Conservation (phyloP, 768 basidiomycete species). For the Lactarius evosmus region DNA sequence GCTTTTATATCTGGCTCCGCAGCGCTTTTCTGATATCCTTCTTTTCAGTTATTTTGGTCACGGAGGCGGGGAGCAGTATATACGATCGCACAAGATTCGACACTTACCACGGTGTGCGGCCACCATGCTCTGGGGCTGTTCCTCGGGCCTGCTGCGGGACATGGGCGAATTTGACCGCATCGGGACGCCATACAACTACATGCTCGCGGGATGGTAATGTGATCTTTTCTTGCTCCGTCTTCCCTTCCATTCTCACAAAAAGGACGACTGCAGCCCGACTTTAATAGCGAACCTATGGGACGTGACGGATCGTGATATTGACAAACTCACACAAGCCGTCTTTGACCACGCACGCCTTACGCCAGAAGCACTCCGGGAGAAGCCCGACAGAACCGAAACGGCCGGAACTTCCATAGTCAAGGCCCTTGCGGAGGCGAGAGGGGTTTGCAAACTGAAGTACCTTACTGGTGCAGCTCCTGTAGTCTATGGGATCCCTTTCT, state of each 20-base stretch:
- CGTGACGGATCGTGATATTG: conserved; percentile 96
- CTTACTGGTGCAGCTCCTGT: conserved; percentile 94
- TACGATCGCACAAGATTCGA: conserved; percentile 81
- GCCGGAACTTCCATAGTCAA: conserved; percentile 52
- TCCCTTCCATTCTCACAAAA: not conserved
- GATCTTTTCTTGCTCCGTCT: not conserved
- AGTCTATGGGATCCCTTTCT: conserved; percentile 94
- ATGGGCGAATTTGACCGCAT: conserved; percentile 93
- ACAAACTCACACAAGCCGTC: conserved; percentile 83
- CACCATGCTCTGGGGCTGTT: conserved; percentile 99
- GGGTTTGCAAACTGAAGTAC: conserved; percentile 85
- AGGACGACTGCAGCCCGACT: conserved; percentile 54
- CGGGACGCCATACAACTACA: conserved; percentile 92
- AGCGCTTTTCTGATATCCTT: conserved; percentile 4
- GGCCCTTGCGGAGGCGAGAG: conserved; percentile 78
- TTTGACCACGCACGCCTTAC: conserved; percentile 67
- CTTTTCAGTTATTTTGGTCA: conserved; percentile 88
- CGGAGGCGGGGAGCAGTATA: conserved; percentile 92
- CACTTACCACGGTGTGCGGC: conserved; percentile 83
- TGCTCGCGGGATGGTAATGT: conserved; percentile 94
- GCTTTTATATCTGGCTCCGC: not conserved
- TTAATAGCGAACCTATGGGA: conserved; percentile 97
- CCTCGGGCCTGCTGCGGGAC: conserved; percentile 81
- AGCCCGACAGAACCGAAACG: conserved; percentile 24
- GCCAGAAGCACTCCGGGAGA: conserved; percentile 31